phyloP scores from a whole-genome alignment of 2,329 filamentous ascomycete species.

The Arthrobotrys musiformis region DNA sequence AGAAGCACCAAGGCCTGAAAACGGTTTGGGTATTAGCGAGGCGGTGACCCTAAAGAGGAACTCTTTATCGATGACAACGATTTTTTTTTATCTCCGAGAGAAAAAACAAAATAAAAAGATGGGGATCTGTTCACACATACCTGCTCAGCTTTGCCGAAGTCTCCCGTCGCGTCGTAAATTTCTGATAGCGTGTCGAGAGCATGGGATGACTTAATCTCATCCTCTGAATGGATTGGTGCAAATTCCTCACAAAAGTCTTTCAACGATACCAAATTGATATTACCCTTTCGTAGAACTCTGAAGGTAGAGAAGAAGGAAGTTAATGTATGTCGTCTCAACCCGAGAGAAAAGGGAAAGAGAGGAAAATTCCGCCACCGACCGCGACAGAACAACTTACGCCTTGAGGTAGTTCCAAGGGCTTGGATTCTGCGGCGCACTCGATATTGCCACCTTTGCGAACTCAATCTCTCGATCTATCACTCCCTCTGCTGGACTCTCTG shows the following conservation, averaged over 20 bases:
- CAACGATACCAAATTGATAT: slow-evolving; percentile 34
- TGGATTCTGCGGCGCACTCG: slow-evolving; percentile 88
- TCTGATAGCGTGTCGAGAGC: slow-evolving; percentile 79
- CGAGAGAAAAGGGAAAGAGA: neutral
- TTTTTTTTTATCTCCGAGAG: slow-evolving; percentile 67
- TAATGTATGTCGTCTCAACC: slow-evolving; percentile 64
- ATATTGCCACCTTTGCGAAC: slow-evolving; percentile 78
- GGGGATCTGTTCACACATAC: neutral
- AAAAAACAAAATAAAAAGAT: too few relatives aligned
- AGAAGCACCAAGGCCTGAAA: slow-evolving; percentile 74
- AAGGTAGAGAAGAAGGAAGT: slow-evolving; percentile 64
- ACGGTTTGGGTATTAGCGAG: slow-evolving; percentile 13
- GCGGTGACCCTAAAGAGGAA: slow-evolving; percentile 59
- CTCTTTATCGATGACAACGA: slow-evolving; percentile 69
- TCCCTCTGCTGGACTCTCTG: slow-evolving; percentile 68
- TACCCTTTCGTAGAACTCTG: slow-evolving; percentile 57
- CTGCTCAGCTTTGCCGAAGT: slow-evolving; percentile 42
- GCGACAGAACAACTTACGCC: slow-evolving; percentile 62
- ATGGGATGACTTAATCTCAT: slow-evolving; percentile 65
- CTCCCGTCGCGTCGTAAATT: slow-evolving; percentile 67
- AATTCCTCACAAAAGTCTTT: slow-evolving; percentile 57
- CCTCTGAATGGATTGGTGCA: slow-evolving; percentile 57
- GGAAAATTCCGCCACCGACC: neutral
- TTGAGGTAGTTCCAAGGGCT: slow-evolving; percentile 92
- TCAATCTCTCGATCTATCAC: slow-evolving; percentile 79